These are phyloP conservation scores for Solanum rostratum DNA, from an alignment of 257 asterid genomes.

Conservation along the genomic window DNA sequence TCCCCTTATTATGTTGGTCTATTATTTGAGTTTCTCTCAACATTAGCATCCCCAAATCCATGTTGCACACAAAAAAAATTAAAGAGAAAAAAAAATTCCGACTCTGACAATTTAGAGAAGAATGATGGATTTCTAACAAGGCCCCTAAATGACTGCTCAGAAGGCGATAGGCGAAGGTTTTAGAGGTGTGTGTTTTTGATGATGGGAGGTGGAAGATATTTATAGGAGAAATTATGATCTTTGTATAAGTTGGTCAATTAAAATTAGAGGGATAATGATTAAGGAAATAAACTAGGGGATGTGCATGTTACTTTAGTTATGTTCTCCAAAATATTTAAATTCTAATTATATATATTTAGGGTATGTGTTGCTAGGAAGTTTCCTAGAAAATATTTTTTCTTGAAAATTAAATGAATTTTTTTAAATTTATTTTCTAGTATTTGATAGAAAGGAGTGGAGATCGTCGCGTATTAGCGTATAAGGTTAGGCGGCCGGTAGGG, in stretches of 20 bases:
- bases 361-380: no score
- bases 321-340: not conserved
- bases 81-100: no score
- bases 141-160: no score
- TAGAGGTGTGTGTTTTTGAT: not conserved
- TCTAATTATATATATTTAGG: no score
- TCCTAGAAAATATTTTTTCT: no score
- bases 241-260: not conserved
- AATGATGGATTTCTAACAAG: no score
- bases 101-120: no score
- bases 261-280: not conserved
- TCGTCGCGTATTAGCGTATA: no score
- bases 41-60: not conserved
- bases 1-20: not conserved
- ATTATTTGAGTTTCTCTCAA: not conserved
- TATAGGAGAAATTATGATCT: not conserved
- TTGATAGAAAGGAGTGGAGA: no score
- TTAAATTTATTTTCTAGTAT: no score
- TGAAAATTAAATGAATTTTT: no score
- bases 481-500: no score
- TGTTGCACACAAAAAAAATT: not conserved
- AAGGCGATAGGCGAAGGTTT: not conserved
- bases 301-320: not conserved
- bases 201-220: not conserved
- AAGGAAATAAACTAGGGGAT: not conserved